phyloP scores from a whole-genome alignment of 139 green algal species.

The Pseudopediastrum boryanum region DNA sequence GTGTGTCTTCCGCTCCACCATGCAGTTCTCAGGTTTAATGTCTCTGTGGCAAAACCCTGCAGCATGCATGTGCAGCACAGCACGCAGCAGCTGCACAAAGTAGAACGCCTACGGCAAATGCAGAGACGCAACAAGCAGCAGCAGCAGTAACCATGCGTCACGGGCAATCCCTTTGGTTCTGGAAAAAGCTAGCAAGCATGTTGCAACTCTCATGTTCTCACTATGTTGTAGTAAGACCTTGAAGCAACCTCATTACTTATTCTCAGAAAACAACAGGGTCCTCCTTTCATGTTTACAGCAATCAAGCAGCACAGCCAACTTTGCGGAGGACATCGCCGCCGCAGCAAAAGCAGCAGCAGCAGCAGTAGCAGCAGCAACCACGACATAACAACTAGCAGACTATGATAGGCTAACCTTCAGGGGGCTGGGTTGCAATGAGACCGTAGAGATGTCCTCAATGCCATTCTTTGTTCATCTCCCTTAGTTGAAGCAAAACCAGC shows the following conservation, averaged over 20 bases:
- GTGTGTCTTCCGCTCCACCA: constrained; percentile 62
- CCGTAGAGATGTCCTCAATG: too few relatives aligned
- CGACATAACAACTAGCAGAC: neutral
- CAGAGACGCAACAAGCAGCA: too few relatives aligned
- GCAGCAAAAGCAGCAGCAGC: neutral
- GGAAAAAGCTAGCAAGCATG: neutral
- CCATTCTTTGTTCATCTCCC: too few relatives aligned
- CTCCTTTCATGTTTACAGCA: too few relatives aligned
- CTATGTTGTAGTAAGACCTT: neutral
- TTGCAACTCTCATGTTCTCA: neutral
- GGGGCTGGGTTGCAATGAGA: too few relatives aligned
- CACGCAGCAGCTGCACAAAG: constrained; percentile 74
- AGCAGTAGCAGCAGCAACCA: neutral
- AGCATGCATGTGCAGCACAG: constrained; percentile 68
- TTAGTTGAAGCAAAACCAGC: too few relatives aligned
- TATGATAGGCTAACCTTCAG: too few relatives aligned
- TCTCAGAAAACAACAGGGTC: neutral
- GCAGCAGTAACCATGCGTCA: too few relatives aligned
- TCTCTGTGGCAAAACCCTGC: constrained; percentile 83
- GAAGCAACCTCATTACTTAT: neutral
- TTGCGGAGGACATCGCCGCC: too few relatives aligned
- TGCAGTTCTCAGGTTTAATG: constrained; percentile 83
- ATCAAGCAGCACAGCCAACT: too few relatives aligned
- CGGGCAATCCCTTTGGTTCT: neutral
- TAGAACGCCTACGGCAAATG: constrained; percentile 46